A percentile compares a stretch with the other conserved stretches of the same genome.
Evolutionary conservation across 805 yeast genomes (phyloP).

Genomic region (Torulaspora quercuum): DNA sequence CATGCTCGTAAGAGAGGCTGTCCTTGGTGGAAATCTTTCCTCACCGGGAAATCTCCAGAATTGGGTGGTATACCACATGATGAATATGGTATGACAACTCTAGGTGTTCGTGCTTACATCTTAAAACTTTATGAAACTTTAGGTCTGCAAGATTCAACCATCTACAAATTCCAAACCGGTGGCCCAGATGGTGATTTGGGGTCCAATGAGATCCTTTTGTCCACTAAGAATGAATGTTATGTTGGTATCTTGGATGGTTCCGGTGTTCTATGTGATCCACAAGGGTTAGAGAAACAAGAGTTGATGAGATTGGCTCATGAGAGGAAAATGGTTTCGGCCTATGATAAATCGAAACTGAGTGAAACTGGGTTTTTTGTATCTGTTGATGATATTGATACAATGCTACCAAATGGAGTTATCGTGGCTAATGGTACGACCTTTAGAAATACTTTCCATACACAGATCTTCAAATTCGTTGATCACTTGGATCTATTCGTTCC

Average conservation of each 20-base stretch:
- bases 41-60: constrained; percentile 89
- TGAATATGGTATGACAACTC: constrained; percentile 94
- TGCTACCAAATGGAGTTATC: constrained; percentile 67
- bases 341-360: constrained; percentile 63
- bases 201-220: constrained; percentile 86
- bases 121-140: constrained; percentile 81
- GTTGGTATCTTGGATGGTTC: constrained; percentile 92
- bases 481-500: constrained; percentile 87
- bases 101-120: constrained; percentile 89
- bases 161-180: constrained; percentile 91
- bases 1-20: constrained; percentile 93
- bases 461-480: constrained; percentile 58
- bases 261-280: constrained; percentile 89
- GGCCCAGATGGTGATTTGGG: constrained; percentile 99
- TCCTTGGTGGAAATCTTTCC: constrained; percentile 97
- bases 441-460: constrained; percentile 86
- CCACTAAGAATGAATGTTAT: constrained; percentile 71
- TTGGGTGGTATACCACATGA: constrained; percentile 99
- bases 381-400: constrained; percentile 78
- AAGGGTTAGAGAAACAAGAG: constrained; percentile 80
- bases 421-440: constrained; percentile 83
- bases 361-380: constrained; percentile 74
- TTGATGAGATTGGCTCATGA: constrained; percentile 70
- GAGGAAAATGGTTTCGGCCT: constrained; percentile 71
- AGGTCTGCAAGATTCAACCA: constrained; percentile 51